These are phyloP conservation scores for Podila epicladia DNA, from an alignment of 192 early-diverging fungal genomes.

Conservation along the genomic window DNA sequence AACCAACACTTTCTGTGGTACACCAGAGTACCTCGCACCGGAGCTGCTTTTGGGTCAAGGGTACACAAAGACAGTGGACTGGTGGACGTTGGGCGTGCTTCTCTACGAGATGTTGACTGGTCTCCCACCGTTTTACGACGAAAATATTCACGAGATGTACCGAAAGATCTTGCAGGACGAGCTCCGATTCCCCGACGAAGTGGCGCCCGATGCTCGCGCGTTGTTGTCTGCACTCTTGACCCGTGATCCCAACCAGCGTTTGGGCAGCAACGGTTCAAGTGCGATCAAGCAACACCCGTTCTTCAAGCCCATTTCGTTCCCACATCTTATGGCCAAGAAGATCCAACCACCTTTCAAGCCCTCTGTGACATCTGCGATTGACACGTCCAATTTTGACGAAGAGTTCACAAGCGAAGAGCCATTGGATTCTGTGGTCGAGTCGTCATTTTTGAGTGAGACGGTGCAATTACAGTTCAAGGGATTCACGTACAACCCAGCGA, in stretches of 20 bases:
- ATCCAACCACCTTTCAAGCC: constrained; percentile 95
- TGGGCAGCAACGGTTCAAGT: constrained; percentile 87
- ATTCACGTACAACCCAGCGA: constrained; percentile 86
- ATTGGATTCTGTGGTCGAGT: constrained; percentile 86
- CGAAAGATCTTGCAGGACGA: constrained; percentile 93
- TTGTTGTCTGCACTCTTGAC: constrained; percentile 79
- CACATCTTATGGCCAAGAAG: constrained; percentile 88
- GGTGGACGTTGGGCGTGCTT: constrained; percentile 96
- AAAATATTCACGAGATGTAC: constrained; percentile 96
- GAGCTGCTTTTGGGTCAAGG: constrained; percentile 88
- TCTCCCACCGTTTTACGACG: constrained; percentile 93
- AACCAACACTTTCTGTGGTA: constrained; percentile 97
- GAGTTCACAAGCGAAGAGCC: constrained; percentile 97
- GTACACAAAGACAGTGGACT: constrained; percentile 95
- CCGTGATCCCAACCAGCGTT: constrained; percentile 81
- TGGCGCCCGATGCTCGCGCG: constrained; percentile 69
- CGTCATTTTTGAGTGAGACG: constrained; percentile 84
- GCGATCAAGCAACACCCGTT: constrained; percentile 96
- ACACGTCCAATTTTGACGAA: constrained; percentile 98
- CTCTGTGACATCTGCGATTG: constrained; percentile 84
- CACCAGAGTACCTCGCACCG: constrained; percentile 97
- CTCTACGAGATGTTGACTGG: constrained; percentile 93
- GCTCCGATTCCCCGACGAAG: constrained; percentile 82
- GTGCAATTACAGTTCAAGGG: constrained; percentile 96
- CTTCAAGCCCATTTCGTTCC: constrained; percentile 94